These are phyloP conservation scores for Collybiopsis confluens DNA, from an alignment of 768 basidiomycete species.

Conservation along the genomic window DNA sequence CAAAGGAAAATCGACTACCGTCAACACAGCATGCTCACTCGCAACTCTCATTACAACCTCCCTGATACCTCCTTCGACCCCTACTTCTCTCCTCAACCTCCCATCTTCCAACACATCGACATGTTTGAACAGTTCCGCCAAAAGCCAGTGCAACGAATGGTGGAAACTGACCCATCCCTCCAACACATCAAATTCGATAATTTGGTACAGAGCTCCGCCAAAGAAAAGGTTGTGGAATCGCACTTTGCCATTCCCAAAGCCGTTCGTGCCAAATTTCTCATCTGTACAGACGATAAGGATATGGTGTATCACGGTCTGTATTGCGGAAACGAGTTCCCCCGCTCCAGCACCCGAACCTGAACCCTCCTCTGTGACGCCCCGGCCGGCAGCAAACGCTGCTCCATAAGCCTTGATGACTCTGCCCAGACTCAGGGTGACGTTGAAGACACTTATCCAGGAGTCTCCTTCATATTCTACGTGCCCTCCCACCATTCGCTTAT, in stretches of 20 bases:
- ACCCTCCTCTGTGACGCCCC: not conserved
- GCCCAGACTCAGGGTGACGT: conserved; percentile 86
- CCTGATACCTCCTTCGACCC: conserved; percentile 43
- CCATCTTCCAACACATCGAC: conserved; percentile 62
- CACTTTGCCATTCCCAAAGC: conserved; percentile 57
- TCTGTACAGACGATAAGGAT: conserved; percentile 71
- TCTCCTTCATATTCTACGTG: conserved; percentile 98
- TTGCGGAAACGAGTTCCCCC: conserved; percentile 60
- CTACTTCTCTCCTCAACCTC: conserved; percentile 41
- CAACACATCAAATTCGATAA: conserved; percentile 74
- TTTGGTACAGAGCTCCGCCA: conserved; percentile 51
- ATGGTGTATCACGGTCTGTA: conserved; percentile 63
- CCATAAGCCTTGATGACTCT: conserved; percentile 89
- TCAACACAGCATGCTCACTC: conserved; percentile 65
- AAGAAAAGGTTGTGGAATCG: conserved; percentile 66
- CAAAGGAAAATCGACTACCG: conserved; percentile 83
- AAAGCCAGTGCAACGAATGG: conserved; percentile 86
- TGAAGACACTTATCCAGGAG: conserved; percentile 95
- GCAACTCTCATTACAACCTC: conserved; percentile 60
- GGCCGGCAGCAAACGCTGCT: conserved; percentile 46
- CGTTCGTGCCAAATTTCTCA: conserved; percentile 63
- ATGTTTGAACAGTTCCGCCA: conserved; percentile 86
- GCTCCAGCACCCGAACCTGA: conserved; percentile 38
- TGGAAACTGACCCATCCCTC: conserved; percentile 89
- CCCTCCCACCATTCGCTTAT: conserved; percentile 71